Percentiles rank a stretch among this genome's conserved stretches.
Conservation (phyloP, 1,284 basidiomycete genomes). For the Baeospora myosura region DNA sequence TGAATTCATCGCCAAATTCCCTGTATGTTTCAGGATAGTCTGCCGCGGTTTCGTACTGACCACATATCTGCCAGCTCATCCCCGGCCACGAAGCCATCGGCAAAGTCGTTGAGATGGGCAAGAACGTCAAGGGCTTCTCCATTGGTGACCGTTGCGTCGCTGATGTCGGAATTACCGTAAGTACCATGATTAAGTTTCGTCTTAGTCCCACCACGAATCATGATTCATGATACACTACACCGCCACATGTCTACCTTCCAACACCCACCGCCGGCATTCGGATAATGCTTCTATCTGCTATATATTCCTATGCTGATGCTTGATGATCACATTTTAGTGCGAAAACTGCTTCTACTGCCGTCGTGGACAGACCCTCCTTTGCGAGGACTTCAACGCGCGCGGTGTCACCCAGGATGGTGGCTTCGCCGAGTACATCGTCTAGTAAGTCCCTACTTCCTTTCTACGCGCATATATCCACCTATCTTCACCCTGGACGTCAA, state of each 20-base stretch:
- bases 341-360: constrained; percentile 73
- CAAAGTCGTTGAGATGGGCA: constrained; percentile 54
- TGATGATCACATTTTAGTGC: constrained; percentile 35
- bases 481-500: neutral
- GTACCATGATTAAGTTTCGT: constrained; percentile 14
- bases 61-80: constrained; percentile 42
- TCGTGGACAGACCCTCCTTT: constrained; percentile 57
- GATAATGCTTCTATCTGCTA: no score
- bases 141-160: constrained; percentile 70
- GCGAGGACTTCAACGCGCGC: constrained; percentile 64
- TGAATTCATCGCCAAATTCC: constrained; percentile 67
- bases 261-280: no score
- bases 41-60: constrained; percentile 9
- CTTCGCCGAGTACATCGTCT: constrained; percentile 76
- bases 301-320: neutral
- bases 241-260: no score
- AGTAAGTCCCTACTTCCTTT: constrained; percentile 33
- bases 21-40: constrained; percentile 34
- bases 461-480: neutral
- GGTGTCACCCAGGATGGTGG: constrained; percentile 70
- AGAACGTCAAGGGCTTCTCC: constrained; percentile 59
- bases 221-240: no score
- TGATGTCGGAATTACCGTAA: constrained; percentile 50
- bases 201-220: neutral
- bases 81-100: constrained; percentile 76